A percentile compares a stretch with the other conserved stretches of the same genome.
Evolutionary conservation across 139 green algal species (phyloP).

Genomic region (Closterium sp.): DNA sequence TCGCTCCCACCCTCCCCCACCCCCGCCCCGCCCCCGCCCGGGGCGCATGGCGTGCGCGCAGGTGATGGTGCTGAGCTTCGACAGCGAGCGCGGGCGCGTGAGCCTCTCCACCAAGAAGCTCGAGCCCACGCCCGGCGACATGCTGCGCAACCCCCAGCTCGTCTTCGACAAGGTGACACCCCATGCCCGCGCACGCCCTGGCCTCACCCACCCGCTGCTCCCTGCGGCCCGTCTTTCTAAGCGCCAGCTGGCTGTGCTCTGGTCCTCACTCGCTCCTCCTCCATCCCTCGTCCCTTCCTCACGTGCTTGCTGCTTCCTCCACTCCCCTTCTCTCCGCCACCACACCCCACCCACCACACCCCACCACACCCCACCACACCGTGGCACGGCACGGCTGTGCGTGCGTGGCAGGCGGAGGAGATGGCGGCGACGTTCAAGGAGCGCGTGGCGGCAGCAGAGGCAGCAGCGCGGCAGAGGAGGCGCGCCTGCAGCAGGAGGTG

Average conservation of each 20-base stretch:
- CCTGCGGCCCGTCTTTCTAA: too few species aligned
- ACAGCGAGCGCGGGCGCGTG: slow-evolving; percentile 81
- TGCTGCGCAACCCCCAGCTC: slow-evolving; percentile 85
- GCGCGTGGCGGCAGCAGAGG: slow-evolving; percentile 55
- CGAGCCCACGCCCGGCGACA: slow-evolving; percentile 91
- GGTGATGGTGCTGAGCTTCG: slow-evolving; percentile 91
- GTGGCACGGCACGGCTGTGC: background rate
- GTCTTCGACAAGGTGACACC: slow-evolving; percentile 86
- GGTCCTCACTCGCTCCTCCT: background rate
- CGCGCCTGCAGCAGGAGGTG: slow-evolving; percentile 39
- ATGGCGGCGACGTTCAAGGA: slow-evolving; percentile 83
- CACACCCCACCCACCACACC: background rate
- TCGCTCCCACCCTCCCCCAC: slow-evolving; percentile 78
- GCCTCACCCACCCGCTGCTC: too few species aligned
- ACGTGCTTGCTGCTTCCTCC: background rate
- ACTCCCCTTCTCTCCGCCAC: background rate
- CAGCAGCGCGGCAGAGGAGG: slow-evolving; percentile 52
- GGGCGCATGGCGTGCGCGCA: slow-evolving; percentile 83
- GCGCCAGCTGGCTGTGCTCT: too few species aligned
- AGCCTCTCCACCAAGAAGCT: slow-evolving; percentile 98
- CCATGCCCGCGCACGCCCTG: too few species aligned
- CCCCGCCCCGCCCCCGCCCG: slow-evolving; percentile 83
- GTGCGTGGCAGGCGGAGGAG: slow-evolving; percentile 73
- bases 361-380: background rate
- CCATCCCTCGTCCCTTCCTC: background rate